phyloP scores from a whole-genome alignment of 1,284 basidiomycete species.

The Ganoderma resinaceum region DNA sequence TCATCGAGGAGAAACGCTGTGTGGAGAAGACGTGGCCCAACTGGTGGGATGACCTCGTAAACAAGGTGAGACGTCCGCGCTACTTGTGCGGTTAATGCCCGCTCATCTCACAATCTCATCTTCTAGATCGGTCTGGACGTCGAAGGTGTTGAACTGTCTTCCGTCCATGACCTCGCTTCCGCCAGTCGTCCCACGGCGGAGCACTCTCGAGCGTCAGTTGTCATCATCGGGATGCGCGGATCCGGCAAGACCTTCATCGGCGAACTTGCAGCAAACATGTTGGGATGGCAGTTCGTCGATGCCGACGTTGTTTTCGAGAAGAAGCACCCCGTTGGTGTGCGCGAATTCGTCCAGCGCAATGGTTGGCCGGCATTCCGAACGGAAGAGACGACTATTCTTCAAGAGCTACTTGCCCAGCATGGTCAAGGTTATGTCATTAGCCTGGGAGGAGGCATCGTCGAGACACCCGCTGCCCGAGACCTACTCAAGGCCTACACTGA shows the following conservation, averaged over 20 bases:
- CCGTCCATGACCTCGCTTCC: conserved; percentile 50
- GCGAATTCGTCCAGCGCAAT: conserved; percentile 79
- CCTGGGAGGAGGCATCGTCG: conserved; percentile 96
- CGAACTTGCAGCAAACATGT: conserved; percentile 74
- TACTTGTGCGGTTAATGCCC: background rate
- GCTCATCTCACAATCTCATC: conserved; percentile 3
- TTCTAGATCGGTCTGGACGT: conserved; percentile 88
- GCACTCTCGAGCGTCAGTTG: conserved; percentile 67
- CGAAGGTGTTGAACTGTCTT: conserved; percentile 81
- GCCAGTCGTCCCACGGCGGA: conserved; percentile 48
- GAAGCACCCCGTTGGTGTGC: conserved; percentile 69
- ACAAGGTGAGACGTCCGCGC: conserved; percentile 66
- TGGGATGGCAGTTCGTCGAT: conserved; percentile 86
- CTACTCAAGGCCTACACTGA: conserved; percentile 74
- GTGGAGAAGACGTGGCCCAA: conserved; percentile 99
- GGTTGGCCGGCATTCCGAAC: conserved; percentile 84
- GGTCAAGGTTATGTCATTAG: conserved; percentile 79
- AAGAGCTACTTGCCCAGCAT: conserved; percentile 65
- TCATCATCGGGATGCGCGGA: conserved; percentile 97
- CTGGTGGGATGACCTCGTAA: conserved; percentile 98
- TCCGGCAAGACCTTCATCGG: conserved; percentile 96
- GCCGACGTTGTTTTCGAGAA: conserved; percentile 86
- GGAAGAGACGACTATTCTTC: conserved; percentile 64
- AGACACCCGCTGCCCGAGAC: conserved; percentile 79
- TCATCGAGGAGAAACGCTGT: conserved; percentile 96